A percentile compares a stretch with the other conserved stretches of the same genome.
These are phyloP conservation scores for Penstemon eatonii DNA, from an alignment of 257 asterid species.

Conservation along the genomic window DNA sequence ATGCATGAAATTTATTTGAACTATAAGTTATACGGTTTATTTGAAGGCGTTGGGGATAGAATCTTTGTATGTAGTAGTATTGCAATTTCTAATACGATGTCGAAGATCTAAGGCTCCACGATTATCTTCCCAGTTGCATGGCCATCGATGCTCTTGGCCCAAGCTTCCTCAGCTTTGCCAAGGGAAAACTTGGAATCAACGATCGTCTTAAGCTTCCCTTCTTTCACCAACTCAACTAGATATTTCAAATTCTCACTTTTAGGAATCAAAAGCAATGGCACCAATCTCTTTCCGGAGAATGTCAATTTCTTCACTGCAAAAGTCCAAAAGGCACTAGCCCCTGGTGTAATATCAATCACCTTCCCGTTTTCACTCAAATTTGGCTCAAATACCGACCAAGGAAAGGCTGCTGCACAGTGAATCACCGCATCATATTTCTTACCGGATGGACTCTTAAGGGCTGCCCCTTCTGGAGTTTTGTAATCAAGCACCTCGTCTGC, in stretches of 20 bases:
- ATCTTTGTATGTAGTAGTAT: too few species aligned
- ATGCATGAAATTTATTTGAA: too few species aligned
- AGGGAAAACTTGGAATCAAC: conserved; percentile 54
- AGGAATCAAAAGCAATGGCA: conserved; percentile 46
- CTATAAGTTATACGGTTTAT: too few species aligned
- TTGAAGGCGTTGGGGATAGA: too few species aligned
- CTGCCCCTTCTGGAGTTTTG: conserved; percentile 60
- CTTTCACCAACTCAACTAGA: conserved; percentile 51
- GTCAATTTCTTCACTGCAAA: conserved; percentile 52
- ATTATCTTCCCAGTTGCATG: conserved; percentile 67
- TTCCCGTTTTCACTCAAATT: conserved; percentile 46
- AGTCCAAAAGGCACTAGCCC: conserved; percentile 51
- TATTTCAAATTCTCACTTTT: conserved; percentile 37
- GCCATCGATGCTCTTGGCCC: conserved; percentile 62
- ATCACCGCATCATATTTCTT: conserved; percentile 57
- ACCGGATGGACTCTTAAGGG: conserved; percentile 70
- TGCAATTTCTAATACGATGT: too few species aligned
- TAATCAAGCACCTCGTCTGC: conserved; percentile 77
- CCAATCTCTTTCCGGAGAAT: conserved; percentile 49
- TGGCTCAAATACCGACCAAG: conserved; percentile 64
- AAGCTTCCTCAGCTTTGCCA: conserved; percentile 57
- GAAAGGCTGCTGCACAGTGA: conserved; percentile 51
- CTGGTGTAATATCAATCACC: conserved; percentile 62
- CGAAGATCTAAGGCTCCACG: conserved; percentile 26
- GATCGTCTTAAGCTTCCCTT: conserved; percentile 53